Base-by-base conservation (phyloP, 495 filamentous ascomycete species). In the Usnea hakonensis region DNA sequence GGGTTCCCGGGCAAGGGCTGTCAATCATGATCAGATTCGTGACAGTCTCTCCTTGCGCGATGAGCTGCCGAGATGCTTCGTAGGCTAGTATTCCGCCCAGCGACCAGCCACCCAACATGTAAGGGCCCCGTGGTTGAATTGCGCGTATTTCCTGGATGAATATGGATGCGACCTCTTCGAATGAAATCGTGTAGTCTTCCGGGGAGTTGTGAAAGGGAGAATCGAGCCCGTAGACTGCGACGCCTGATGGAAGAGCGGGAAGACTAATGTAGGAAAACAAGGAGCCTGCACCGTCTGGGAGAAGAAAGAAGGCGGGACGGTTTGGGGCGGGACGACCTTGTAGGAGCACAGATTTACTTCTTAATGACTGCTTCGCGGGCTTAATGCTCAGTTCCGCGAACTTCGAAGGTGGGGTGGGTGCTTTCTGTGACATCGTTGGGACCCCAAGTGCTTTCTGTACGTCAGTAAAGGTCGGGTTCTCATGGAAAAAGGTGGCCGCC, bases 51-150 rank as follows among this genome's bases (percentile, higher is more conserved):
- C 84, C 85, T 23, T 82, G 77, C 58, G 83, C 79, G 65, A 85
- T 78, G 17, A 95, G 79, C 63, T 90, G 85, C 61, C 83, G 83
- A 30, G 86, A 84, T 28, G 89, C 87, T 70, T 94, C 90, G 69
- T 90, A 96, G 37, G 91, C 91, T 64, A 90, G 86, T 32, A 92
- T 88, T 48, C 91, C 90, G 56, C 91, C 91, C 14, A 90, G 89
- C 23, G 86, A 90, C 91, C 91, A 96, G 17, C 80, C 86, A 48
- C 83, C 84, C 37, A 87, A 74, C 67, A 82, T 77, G 74, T 87
- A 87, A 7, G 84, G 84, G 2, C 90, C 90, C 48, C 85, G 80
- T 0, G 91, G 84, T 74, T 90, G 79, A 48, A 88, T 82, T 63
- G 87, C 81, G 16, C 83, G 86, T 61, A 89, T 87, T 66, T 86